Base-by-base conservation (phyloP, 306 rosid species). In the Crotalaria pallida region DNA sequence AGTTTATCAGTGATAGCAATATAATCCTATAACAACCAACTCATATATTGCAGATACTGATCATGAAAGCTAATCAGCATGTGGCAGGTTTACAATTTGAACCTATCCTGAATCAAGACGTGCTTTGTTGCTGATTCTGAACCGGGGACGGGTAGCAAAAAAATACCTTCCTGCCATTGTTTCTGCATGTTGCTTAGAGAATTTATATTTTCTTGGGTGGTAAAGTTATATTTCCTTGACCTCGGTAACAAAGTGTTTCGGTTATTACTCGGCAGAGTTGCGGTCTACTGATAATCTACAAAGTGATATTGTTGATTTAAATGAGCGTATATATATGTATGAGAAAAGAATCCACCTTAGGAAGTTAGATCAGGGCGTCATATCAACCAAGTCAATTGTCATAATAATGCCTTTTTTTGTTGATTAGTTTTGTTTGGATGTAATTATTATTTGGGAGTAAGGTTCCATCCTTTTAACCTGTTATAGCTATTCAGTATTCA, bases 401-500 rank as follows among this genome's bases (percentile, higher is more conserved):
- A 40, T 23, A 31, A 41, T 41, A 66, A 59, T 52, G 56, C 33
- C 15, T 33, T 31, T 47, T 19, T 19, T 16, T 67, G 24, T 10
- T 2, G 17, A 5, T 15, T 5, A 15, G 2, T 51, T 15, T 38
- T 63, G 3, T 73, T 10, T 16, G 57, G 23, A 23, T 73, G 71
- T 73, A 73, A 73, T 73, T 38, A 51, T 11, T 40, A 26, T 26
- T 2, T 1, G 18, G 41, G 48, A 7, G 27, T 33, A 29, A 16
- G 57, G 49, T 23, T 6, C 45, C 61, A 0, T 69, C 13, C 52
- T 17, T 9, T 19, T 57, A n/a, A 15, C 40, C 33, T 41, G 21
- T 40, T 9, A 53, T 70, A 50, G 62, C 7, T 50, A 60, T 13
- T 47, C n/a, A n/a, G n/a, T 74, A 65, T 74, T 71, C 59, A n/a